Conservation (phyloP, 306 rosid species). For the Casuarina glauca region DNA sequence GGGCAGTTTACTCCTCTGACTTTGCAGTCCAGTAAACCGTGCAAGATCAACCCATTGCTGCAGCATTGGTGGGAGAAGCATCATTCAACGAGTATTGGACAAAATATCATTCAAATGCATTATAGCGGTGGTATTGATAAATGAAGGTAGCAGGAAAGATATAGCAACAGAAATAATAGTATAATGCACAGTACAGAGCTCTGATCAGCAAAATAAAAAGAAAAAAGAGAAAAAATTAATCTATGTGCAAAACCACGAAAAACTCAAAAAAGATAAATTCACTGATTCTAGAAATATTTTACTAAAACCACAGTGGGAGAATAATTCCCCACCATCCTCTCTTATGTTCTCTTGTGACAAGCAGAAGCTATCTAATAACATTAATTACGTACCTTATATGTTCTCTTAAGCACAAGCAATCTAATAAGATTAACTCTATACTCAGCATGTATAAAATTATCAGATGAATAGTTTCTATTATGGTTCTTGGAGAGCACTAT, state of each 20-base stretch:
- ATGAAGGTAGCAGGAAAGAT: slow-evolving; percentile 2
- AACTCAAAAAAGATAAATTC: background rate
- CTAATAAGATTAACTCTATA: background rate
- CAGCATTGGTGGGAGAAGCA: slow-evolving; percentile 30
- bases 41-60: slow-evolving; percentile 99
- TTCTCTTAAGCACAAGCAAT: background rate
- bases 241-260: background rate
- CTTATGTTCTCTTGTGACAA: background rate
- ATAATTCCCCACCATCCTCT: background rate
- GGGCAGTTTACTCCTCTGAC: slow-evolving; percentile 50
- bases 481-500: background rate
- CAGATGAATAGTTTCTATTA: background rate
- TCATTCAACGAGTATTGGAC: background rate
- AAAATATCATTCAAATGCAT: slow-evolving; percentile 8
- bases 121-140: background rate
- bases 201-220: background rate
- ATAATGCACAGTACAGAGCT: background rate
- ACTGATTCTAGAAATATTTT: background rate
- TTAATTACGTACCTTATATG: background rate
- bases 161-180: background rate
- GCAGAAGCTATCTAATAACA: background rate
- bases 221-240: background rate
- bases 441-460: slow-evolving; percentile 10
- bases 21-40: slow-evolving; percentile 75
- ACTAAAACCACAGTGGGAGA: background rate